Percentiles rank a stretch among this genome's conserved stretches.
Conservation (phyloP, 352 stramenopile species). For the Globisporangium radiosum region DNA sequence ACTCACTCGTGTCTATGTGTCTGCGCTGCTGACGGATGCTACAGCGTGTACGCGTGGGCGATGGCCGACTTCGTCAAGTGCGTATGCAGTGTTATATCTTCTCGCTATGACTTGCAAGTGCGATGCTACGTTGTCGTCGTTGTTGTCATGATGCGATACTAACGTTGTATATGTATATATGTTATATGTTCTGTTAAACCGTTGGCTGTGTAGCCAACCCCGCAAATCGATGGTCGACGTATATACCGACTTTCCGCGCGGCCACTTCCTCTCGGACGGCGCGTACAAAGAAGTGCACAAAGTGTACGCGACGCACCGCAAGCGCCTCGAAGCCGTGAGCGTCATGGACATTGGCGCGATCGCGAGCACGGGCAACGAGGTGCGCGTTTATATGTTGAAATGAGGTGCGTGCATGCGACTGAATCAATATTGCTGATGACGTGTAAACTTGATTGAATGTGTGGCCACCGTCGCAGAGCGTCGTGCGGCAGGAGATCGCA, state of each 20-base stretch:
- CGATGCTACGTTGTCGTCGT: not conserved
- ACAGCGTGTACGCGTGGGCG: conserved; percentile 42
- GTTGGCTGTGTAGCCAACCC: conserved; percentile 5
- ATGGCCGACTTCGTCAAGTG: conserved; percentile 51
- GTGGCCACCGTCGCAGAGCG: conserved; percentile 26
- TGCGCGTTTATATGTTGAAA: conserved; percentile 13
- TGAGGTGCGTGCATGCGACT: too few species aligned
- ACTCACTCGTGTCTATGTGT: not conserved
- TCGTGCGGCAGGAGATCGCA: conserved; percentile 92
- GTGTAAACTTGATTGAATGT: not conserved
- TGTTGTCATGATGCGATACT: not conserved
- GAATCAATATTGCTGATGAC: too few species aligned
- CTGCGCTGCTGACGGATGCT: not conserved
- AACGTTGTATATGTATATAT: not conserved
- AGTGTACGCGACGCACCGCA: conserved; percentile 54
- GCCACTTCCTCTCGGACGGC: conserved; percentile 75
- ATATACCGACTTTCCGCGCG: conserved; percentile 48
- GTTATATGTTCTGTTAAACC: not conserved
- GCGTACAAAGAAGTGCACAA: conserved; percentile 89
- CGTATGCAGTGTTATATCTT: conserved; percentile 3
- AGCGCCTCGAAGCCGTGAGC: conserved; percentile 70
- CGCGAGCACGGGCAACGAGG: conserved; percentile 81
- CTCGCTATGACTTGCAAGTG: too few species aligned
- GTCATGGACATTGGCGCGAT: conserved; percentile 93
- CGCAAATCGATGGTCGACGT: conserved; percentile 31